Base-by-base conservation (phyloP, 768 basidiomycete species). In the Tephrocybe sp. region DNA sequence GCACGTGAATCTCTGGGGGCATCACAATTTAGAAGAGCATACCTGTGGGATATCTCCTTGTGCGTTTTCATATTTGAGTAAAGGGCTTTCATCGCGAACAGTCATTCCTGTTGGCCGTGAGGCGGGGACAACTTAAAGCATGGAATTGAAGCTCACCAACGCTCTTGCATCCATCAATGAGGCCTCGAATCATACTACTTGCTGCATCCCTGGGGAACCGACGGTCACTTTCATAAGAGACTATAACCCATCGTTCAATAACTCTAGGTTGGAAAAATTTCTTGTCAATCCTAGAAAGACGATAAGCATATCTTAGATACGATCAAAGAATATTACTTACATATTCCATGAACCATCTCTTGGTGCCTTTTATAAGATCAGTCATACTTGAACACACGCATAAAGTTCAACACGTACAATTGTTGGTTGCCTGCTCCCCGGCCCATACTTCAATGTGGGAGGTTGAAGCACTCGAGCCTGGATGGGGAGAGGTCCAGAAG, bases 301-400 rank as follows among this genome's bases (percentile, higher is more conserved):
- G 65, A 51, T 73, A 78, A 54, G 2, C 73, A 74, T 50, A 72
- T 68, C 3, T 70, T 70, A 46, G 71, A 71, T 25, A 62, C 62
- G 38, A 49, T 13, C 18, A 40, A 26, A 49, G 9, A 16, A 48
- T 34, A 7, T 8, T 9, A 69, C 77, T 21, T 51, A 83, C 89
- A 91, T 87, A 50, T 91, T 91, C 89, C 90, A 92, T 0, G 81
- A 65, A 0, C 90, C 89, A 45, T 86, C 77, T 3, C 71, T 66
- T 0, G 87, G 89, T 32, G 54, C 63, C 84, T 87, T 49, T 48
- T 22, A 58, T 36, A 43, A 25, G 7, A 47, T 11, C n/a, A 13
- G 18, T n/a, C n/a, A n/a, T n/a, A n/a, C 0, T 3, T 46, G 34
- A 30, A 24, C 12, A 39, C 15, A 26, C 31, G 49, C n/a, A n/a